Evolutionary conservation across 2,329 filamentous ascomycete species (phyloP).

Genomic region (Sporothrix luriei): DNA sequence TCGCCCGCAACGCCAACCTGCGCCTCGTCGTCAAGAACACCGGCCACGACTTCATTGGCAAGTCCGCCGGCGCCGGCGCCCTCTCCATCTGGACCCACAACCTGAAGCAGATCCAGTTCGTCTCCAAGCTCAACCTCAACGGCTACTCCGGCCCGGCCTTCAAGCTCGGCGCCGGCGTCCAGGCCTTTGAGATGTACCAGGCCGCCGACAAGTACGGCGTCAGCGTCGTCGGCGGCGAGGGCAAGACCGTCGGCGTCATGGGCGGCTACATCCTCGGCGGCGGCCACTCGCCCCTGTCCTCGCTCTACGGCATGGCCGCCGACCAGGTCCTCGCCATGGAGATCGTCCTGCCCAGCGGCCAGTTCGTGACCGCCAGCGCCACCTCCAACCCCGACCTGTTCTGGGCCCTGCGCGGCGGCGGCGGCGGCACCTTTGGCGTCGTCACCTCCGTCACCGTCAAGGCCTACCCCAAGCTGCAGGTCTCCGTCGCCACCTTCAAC

Average conservation of each 20-base stretch:
- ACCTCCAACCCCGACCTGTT: constrained; percentile 56
- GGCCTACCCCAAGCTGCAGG: constrained; percentile 33
- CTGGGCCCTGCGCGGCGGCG: constrained; percentile 57
- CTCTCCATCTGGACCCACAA: constrained; percentile 45
- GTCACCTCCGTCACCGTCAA: constrained; percentile 41
- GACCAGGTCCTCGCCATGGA: constrained; percentile 54
- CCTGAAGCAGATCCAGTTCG: constrained; percentile 49
- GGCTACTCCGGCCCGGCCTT: constrained; percentile 35
- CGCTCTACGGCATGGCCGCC: constrained; percentile 53
- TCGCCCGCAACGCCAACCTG: constrained; percentile 51
- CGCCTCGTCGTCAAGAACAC: constrained; percentile 57
- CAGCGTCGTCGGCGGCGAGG: constrained; percentile 53
- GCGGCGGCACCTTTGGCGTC: constrained; percentile 46
- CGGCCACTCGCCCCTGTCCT: constrained; percentile 57
- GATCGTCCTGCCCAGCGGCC: constrained; percentile 52
- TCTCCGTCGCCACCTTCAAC: constrained; percentile 39
- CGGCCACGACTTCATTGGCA: constrained; percentile 54
- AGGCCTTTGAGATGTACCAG: constrained; percentile 56
- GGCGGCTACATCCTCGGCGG: constrained; percentile 55
- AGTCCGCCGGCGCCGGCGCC: constrained; percentile 45
- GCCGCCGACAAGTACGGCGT: constrained; percentile 51
- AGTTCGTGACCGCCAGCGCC: constrained; percentile 48
- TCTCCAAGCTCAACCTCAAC: constrained; percentile 45
- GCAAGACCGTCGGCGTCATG: constrained; percentile 53
- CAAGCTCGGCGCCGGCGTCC: constrained; percentile 56